phyloP scores from a whole-genome alignment of 2,329 filamentous ascomycete species.

The Ophiostoma ips region DNA sequence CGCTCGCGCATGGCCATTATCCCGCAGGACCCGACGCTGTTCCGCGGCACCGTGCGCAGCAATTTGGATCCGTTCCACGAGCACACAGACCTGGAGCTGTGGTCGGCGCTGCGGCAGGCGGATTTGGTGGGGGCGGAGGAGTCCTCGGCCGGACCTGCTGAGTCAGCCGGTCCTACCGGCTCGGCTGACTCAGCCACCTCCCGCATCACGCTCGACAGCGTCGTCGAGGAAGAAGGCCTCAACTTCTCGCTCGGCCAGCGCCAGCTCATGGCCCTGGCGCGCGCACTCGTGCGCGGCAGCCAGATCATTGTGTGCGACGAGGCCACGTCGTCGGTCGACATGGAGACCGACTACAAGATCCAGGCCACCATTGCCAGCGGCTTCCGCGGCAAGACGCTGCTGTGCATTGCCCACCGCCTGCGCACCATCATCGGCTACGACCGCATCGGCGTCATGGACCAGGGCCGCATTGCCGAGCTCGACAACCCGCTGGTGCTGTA shows the following conservation, averaged over 20 bases:
- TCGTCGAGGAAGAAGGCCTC: conserved; percentile 85
- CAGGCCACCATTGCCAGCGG: conserved; percentile 74
- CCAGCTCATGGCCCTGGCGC: conserved; percentile 86
- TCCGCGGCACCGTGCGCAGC: conserved; percentile 63
- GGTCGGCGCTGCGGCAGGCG: conserved; percentile 63
- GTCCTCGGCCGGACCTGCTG: conserved; percentile 12
- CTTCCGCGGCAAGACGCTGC: conserved; percentile 73
- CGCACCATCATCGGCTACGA: conserved; percentile 92
- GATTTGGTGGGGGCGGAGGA: conserved; percentile 42
- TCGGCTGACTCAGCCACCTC: background rate
- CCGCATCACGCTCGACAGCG: conserved; percentile 67
- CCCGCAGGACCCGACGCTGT: conserved; percentile 71
- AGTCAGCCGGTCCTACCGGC: background rate
- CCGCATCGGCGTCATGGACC: conserved; percentile 92
- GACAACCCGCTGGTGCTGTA: conserved; percentile 64
- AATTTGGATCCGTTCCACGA: conserved; percentile 74
- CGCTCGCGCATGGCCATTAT: conserved; percentile 69
- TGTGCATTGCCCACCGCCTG: conserved; percentile 86
- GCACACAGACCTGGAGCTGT: conserved; percentile 63
- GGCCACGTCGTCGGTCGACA: conserved; percentile 83
- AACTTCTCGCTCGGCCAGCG: conserved; percentile 94
- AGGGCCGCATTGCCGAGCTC: conserved; percentile 74
- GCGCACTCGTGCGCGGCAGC: conserved; percentile 73
- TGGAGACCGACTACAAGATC: conserved; percentile 94
- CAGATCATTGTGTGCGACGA: conserved; percentile 97